A percentile compares a stretch with the other conserved stretches of the same genome.
These are phyloP conservation scores for Aspergillus ochraceus DNA, from an alignment of 2,329 filamentous ascomycete genomes.

Conservation along the genomic window DNA sequence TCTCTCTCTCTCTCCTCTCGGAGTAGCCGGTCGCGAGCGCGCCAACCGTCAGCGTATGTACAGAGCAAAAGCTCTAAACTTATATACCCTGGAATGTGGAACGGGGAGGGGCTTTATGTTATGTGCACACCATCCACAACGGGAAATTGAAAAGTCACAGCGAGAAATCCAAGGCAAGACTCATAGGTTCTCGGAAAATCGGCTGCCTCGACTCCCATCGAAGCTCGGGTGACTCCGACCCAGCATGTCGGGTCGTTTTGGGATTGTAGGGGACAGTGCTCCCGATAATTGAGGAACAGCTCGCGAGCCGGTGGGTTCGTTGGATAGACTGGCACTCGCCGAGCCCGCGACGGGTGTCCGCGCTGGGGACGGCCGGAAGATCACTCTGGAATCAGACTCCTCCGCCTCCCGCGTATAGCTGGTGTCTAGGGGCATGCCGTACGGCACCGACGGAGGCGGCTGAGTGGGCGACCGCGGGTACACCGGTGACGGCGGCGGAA, in stretches of 20 bases:
- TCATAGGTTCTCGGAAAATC: conserved; percentile 43
- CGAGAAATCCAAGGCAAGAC: not conserved
- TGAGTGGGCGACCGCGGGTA: conserved; percentile 23
- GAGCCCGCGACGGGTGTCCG: conserved; percentile 43
- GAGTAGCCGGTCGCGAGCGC: not conserved
- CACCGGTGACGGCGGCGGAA: conserved; percentile 26
- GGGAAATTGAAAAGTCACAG: not conserved
- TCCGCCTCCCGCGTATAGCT: conserved; percentile 32
- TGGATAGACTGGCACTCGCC: conserved; percentile 27
- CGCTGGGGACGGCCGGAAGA: conserved; percentile 45
- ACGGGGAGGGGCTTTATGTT: not conserved
- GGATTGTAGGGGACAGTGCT: conserved; percentile 25
- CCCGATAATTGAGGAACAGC: conserved; percentile 26
- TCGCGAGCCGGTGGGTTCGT: conserved; percentile 25
- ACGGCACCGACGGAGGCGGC: conserved; percentile 30
- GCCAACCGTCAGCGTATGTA: conserved; percentile 9
- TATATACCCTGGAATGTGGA: conserved; percentile 3
- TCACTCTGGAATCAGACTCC: conserved; percentile 29
- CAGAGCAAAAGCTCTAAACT: conserved; percentile 20
- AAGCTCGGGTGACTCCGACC: conserved; percentile 44
- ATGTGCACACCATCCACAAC: conserved; percentile 9
- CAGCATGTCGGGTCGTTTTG: conserved; percentile 38
- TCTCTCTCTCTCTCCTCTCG: not conserved
- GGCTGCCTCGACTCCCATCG: conserved; percentile 48
- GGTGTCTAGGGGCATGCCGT: conserved; percentile 32